A percentile compares a stretch with the other conserved stretches of the same genome.
Conservation (phyloP, 768 basidiomycete genomes). For the Lyophyllum decastes region DNA sequence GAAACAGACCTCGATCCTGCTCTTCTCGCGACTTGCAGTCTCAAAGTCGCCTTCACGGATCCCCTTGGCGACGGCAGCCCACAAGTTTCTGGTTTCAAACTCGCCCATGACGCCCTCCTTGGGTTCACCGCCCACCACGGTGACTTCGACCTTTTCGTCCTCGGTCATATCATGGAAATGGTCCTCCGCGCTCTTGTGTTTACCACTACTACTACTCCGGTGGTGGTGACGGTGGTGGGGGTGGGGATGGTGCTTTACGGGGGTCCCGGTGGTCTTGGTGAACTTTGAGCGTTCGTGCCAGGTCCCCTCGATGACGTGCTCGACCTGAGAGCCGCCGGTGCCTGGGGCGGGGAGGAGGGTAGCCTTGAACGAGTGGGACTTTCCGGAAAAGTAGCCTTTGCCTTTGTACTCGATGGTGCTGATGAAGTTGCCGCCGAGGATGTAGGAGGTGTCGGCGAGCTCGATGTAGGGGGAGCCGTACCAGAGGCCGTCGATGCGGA, state of each 20-base stretch:
- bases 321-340: conserved; percentile 18
- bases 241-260: conserved; percentile 17
- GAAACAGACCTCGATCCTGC: conserved; percentile 78
- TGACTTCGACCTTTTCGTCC: conserved; percentile 73
- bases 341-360: conserved; percentile 45
- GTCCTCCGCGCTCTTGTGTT: conserved; percentile 36
- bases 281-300: conserved; percentile 76
- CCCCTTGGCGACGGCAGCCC: conserved; percentile 86
- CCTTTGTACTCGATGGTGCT: conserved; percentile 90
- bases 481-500: conserved; percentile 95
- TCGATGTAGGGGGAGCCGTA: conserved; percentile 92
- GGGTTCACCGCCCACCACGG: conserved; percentile 53
- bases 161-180: conserved; percentile 76
- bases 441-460: conserved; percentile 79
- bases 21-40: conserved; percentile 85
- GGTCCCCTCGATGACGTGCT: conserved; percentile 71
- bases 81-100: conserved; percentile 86
- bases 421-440: conserved; percentile 48
- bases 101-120: conserved; percentile 66
- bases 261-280: conserved; percentile 22
- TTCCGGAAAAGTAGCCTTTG: conserved; percentile 93
- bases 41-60: conserved; percentile 94
- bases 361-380: conserved; percentile 92
- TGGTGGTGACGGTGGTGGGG: too few relatives aligned
- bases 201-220: conserved; percentile 7